phyloP scores from a whole-genome alignment of 2,329 filamentous ascomycete genomes.

The Fusarium agapanthi region DNA sequence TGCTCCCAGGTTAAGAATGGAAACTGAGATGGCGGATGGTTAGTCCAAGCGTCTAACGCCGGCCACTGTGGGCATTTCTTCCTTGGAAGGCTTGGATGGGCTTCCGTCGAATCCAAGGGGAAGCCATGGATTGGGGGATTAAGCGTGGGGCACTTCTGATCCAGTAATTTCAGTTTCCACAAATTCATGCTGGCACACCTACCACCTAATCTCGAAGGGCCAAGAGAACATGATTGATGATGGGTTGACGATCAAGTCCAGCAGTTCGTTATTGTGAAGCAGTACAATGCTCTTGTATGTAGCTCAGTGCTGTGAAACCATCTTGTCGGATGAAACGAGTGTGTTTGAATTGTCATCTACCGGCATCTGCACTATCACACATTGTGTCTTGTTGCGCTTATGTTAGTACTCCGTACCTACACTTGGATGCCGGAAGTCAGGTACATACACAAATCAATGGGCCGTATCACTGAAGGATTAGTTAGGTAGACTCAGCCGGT shows the following conservation, averaged over 20 bases:
- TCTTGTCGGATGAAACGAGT: background rate
- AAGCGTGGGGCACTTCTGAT: slow-evolving; percentile 36
- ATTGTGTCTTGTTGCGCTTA: background rate
- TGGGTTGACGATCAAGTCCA: slow-evolving; percentile 6
- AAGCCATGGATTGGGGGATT: slow-evolving; percentile 35
- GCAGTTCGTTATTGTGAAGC: background rate
- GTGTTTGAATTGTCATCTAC: background rate
- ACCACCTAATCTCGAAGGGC: slow-evolving; percentile 4
- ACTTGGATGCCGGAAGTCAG: background rate
- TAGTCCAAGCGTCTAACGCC: slow-evolving; percentile 13
- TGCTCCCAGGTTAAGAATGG: background rate
- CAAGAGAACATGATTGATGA: slow-evolving; percentile 7
- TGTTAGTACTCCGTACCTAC: background rate
- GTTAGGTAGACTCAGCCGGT: background rate
- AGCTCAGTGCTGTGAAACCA: background rate
- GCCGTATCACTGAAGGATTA: background rate
- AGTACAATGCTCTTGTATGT: slow-evolving; percentile 1
- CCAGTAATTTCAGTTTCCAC: slow-evolving; percentile 38
- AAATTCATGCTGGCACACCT: slow-evolving; percentile 2
- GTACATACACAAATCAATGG: background rate
- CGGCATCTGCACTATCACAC: background rate
- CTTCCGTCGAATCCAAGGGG: slow-evolving; percentile 16
- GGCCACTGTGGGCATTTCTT: slow-evolving; percentile 13
- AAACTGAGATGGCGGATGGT: background rate
- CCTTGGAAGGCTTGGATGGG: slow-evolving; percentile 26